These are phyloP conservation scores for Alternaria gaisen DNA, from an alignment of 2,329 filamentous ascomycete species.

Conservation along the genomic window DNA sequence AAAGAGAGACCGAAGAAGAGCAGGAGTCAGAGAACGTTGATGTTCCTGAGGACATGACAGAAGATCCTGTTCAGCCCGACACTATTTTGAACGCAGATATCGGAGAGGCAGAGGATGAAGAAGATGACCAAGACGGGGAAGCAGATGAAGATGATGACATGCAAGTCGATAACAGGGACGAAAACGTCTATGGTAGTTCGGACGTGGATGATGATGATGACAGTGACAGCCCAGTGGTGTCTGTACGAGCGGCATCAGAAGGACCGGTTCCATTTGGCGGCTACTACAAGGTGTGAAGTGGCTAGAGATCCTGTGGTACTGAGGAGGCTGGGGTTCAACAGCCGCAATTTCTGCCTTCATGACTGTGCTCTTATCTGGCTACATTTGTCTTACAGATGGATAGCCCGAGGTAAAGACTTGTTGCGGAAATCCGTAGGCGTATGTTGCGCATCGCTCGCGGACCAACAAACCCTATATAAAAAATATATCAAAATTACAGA, in stretches of 20 bases:
- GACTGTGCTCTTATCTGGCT: neutral
- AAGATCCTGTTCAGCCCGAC: conserved; percentile 39
- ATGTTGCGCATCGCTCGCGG: neutral
- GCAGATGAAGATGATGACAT: conserved; percentile 26
- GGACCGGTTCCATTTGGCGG: conserved; percentile 37
- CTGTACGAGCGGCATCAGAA: conserved; percentile 25
- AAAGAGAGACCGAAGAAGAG: conserved; percentile 12
- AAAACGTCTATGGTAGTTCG: conserved; percentile 27
- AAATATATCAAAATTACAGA: neutral
- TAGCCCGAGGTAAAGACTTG: neutral
- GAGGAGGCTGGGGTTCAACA: too few species aligned
- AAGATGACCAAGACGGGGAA: conserved; percentile 27
- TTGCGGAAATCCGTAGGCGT: neutral
- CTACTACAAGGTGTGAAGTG: conserved; percentile 28
- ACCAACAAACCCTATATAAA: neutral
- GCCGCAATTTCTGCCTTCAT: neutral
- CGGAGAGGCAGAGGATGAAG: conserved; percentile 28
- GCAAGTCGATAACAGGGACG: conserved; percentile 21
- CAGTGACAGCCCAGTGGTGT: conserved; percentile 20
- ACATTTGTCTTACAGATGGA: neutral
- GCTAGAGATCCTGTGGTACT: neutral
- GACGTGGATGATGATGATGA: conserved; percentile 27
- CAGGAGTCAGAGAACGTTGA: conserved; percentile 34
- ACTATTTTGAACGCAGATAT: conserved; percentile 33
- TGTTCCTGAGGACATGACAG: conserved; percentile 43